Evolutionary conservation across 2,329 filamentous ascomycete species (phyloP).

Genomic region (Botrytis cinerea): DNA sequence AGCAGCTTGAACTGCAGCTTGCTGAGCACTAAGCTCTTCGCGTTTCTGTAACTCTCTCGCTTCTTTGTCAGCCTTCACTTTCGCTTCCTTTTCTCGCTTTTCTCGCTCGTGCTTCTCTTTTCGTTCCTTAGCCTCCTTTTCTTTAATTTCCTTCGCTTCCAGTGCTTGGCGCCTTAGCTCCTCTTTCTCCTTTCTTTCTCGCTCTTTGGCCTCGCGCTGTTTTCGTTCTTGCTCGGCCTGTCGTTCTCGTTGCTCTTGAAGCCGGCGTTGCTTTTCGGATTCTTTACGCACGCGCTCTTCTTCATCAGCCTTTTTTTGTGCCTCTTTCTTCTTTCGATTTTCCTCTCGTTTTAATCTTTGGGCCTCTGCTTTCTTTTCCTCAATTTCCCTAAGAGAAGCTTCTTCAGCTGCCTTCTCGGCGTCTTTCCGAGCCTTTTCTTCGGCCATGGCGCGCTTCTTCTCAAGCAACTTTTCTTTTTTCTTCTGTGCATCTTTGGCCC

Average conservation of each 20-base stretch:
- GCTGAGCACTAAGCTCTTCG: conserved; percentile 46
- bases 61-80: conserved; percentile 47
- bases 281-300: conserved; percentile 85
- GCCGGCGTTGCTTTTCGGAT: conserved; percentile 74
- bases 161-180: conserved; percentile 79
- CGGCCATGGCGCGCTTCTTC: conserved; percentile 85
- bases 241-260: conserved; percentile 82
- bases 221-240: conserved; percentile 86
- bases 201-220: conserved; percentile 74
- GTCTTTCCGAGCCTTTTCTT: conserved; percentile 84
- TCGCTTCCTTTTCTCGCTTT: conserved; percentile 60
- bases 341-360: conserved; percentile 82
- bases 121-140: conserved; percentile 56
- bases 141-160: conserved; percentile 70
- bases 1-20: conserved; percentile 44
- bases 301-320: conserved; percentile 85
- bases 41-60: conserved; percentile 53
- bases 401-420: conserved; percentile 89
- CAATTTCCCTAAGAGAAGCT: conserved; percentile 70
- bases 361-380: conserved; percentile 79
- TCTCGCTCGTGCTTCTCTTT: conserved; percentile 60
- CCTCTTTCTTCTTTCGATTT: conserved; percentile 86
- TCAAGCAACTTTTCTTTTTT: conserved; percentile 90
- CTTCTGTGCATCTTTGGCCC: conserved; percentile 90
- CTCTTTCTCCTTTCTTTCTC: conserved; percentile 81